Conservation (phyloP, 805 yeast genomes). For the Schizosaccharomyces octosporus region DNA sequence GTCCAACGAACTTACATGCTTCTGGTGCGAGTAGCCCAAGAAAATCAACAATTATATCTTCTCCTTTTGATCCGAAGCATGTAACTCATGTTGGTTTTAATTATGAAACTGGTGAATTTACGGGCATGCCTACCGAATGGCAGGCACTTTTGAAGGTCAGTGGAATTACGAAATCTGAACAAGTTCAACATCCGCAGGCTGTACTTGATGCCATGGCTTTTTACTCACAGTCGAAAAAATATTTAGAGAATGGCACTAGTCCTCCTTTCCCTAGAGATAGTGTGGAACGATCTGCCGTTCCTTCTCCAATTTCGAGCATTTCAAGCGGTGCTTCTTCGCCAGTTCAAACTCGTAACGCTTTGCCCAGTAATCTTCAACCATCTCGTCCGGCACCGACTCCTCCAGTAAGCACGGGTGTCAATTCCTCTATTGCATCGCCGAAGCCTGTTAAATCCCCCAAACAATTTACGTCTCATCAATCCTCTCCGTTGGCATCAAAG, state of each 20-base stretch:
- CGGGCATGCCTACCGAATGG: constrained; percentile 61
- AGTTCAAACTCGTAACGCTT: not conserved
- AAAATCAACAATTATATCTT: constrained; percentile 32
- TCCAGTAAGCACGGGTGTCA: not conserved
- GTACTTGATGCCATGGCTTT: constrained; percentile 66
- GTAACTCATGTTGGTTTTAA: constrained; percentile 73
- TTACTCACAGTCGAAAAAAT: constrained; percentile 16
- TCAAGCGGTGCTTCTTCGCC: not conserved
- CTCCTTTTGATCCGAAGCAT: constrained; percentile 75
- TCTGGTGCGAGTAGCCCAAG: not conserved
- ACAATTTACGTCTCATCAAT: not conserved
- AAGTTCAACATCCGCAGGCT: constrained; percentile 62
- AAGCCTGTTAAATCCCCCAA: not conserved
- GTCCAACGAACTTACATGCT: not conserved
- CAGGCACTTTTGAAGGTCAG: constrained; percentile 45
- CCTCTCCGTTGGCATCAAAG: not conserved
- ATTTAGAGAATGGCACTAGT: not conserved
- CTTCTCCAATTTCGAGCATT: not conserved
- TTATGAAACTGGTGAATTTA: constrained; percentile 45
- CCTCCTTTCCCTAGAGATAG: not conserved
- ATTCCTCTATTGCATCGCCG: not conserved
- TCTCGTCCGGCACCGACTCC: not conserved
- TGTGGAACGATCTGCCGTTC: not conserved
- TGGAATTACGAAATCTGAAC: constrained; percentile 58
- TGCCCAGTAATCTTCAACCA: not conserved